Conservation (phyloP, 1,284 basidiomycete species). For the Porogramme epimiltina region DNA sequence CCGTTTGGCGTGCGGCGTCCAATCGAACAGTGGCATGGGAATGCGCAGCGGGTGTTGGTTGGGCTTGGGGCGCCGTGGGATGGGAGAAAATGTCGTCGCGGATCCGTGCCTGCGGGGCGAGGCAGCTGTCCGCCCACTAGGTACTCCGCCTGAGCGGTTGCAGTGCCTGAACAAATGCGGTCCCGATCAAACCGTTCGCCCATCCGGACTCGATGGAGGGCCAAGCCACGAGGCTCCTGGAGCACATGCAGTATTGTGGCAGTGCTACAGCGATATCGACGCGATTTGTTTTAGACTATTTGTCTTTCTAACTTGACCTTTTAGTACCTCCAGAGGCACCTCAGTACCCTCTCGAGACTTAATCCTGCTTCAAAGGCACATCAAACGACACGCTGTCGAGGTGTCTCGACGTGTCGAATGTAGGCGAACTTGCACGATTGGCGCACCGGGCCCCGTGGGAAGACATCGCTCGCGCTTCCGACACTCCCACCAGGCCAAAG, state of each 20-base stretch:
- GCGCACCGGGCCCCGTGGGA: not conserved
- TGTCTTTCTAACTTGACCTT: not conserved
- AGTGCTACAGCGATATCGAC: not conserved
- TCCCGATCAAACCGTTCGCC: not conserved
- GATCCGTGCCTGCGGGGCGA: not conserved
- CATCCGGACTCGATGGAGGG: no score
- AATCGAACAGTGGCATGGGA: slow-evolving; percentile 2
- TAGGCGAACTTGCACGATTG: not conserved
- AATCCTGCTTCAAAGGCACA: no score
- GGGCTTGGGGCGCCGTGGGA: not conserved
- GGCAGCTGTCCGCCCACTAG: not conserved
- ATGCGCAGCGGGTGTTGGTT: slow-evolving; percentile 3
- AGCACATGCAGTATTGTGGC: not conserved
- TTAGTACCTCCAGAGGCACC: no score
- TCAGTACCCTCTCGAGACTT: no score
- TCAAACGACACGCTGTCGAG: no score
- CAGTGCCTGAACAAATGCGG: not conserved
- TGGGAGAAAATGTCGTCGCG: not conserved
- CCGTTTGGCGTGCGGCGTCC: not conserved
- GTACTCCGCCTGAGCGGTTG: not conserved
- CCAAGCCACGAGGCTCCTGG: no score
- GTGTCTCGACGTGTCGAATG: not conserved
- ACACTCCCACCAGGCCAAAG: not conserved
- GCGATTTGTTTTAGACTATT: not conserved
- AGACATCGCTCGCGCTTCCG: not conserved